Conservation (phyloP, 2,329 filamentous ascomycete genomes). For the Beauveria medogensis region DNA sequence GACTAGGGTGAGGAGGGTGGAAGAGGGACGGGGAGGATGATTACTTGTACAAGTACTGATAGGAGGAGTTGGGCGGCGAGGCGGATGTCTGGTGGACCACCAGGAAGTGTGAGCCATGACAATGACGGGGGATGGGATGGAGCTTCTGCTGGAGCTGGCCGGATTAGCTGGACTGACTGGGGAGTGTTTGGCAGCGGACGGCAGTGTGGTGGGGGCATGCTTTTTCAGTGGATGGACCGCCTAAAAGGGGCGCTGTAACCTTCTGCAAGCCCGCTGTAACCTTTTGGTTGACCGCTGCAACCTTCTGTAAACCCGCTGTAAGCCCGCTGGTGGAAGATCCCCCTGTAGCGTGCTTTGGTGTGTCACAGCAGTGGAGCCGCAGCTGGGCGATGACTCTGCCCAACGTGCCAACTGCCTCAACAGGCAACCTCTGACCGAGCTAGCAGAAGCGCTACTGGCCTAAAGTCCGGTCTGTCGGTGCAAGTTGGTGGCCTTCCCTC, state of each 20-base stretch:
- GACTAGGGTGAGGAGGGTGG: neutral
- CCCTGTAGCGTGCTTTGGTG: neutral
- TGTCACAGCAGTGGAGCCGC: neutral
- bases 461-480: neutral
- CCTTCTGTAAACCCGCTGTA: neutral
- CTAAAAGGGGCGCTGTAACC: neutral
- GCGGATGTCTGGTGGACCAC: neutral
- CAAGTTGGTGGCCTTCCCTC: neutral
- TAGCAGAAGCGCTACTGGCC: neutral
- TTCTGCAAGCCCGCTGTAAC: neutral
- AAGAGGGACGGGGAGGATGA: neutral
- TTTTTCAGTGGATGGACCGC: neutral
- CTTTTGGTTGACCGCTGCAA: neutral
- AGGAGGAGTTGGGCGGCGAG: neutral
- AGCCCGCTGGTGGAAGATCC: neutral
- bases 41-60: constrained; percentile 1
- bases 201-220: neutral
- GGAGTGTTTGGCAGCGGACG: neutral
- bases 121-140: neutral
- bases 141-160: neutral
- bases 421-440: neutral
- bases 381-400: neutral
- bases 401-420: neutral
- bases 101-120: constrained; percentile 1
- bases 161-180: neutral